Percentiles rank a stretch among this genome's conserved stretches.
Evolutionary conservation across 2,329 filamentous ascomycete genomes (phyloP).

Genomic region (Sporothrix pseudoabietina): DNA sequence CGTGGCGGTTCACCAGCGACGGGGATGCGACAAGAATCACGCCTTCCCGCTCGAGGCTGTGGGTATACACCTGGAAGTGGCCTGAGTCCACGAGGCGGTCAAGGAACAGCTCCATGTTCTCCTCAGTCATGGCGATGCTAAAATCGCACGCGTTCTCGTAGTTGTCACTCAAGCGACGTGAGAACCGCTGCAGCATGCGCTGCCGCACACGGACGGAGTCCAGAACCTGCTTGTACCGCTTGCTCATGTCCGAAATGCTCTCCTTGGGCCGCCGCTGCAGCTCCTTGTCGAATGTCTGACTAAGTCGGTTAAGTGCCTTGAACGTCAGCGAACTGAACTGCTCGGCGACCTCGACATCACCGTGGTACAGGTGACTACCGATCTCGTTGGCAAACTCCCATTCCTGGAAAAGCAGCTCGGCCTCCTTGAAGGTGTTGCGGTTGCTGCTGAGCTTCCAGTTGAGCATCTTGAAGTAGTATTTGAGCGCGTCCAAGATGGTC

Average conservation of each 20-base stretch:
- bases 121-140: conserved; percentile 71
- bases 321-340: conserved; percentile 94
- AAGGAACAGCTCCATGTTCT: conserved; percentile 71
- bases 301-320: conserved; percentile 86
- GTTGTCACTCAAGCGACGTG: conserved; percentile 82
- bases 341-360: conserved; percentile 94
- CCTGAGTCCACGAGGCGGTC: conserved; percentile 78
- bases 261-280: conserved; percentile 83
- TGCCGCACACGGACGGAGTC: conserved; percentile 96
- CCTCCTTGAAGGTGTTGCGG: conserved; percentile 99
- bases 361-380: conserved; percentile 85
- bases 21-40: conserved; percentile 85
- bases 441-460: conserved; percentile 98
- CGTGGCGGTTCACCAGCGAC: conserved; percentile 70
- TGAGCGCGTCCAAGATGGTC: conserved; percentile 87
- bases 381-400: conserved; percentile 98
- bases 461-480: conserved; percentile 98
- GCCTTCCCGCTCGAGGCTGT: conserved; percentile 67
- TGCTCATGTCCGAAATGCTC: conserved; percentile 85
- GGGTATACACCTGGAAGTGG: conserved; percentile 82
- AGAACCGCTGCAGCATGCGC: conserved; percentile 94
- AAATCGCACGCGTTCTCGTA: conserved; percentile 98
- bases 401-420: conserved; percentile 93
- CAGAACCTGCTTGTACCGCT: conserved; percentile 91
- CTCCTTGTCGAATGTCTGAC: conserved; percentile 88